Conservation (phyloP, 306 rosid genomes). For the Vigna radiata region DNA sequence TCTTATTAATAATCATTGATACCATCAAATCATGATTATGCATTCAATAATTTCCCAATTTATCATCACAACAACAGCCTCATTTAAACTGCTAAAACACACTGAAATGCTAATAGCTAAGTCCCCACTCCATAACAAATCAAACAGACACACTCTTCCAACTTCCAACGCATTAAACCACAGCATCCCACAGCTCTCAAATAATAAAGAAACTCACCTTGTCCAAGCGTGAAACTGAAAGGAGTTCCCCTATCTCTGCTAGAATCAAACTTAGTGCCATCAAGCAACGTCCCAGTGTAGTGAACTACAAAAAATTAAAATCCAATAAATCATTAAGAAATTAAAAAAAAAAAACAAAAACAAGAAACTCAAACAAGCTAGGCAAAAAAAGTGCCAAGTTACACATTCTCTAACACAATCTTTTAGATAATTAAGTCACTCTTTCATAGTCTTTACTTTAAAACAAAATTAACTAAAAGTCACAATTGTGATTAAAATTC, state of each 20-base stretch:
- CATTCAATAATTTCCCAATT: neutral
- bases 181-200: neutral
- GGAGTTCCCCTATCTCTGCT: conserved; percentile 81
- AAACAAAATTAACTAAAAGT: neutral
- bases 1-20: neutral
- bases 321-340: neutral
- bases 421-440: neutral
- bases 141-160: neutral
- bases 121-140: neutral
- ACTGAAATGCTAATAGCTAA: neutral
- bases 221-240: conserved; percentile 94
- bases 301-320: conserved; percentile 60
- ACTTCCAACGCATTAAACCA: neutral
- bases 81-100: neutral
- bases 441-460: neutral
- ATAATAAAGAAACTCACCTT: conserved; percentile 56
- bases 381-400: neutral
- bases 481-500: neutral
- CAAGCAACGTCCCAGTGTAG: conserved; percentile 89
- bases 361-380: neutral
- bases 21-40: neutral
- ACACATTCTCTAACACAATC: neutral
- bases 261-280: conserved; percentile 93
- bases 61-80: neutral
- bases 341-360: neutral